Percentiles rank a stretch among this genome's conserved stretches.
These are phyloP conservation scores for Eremochloa ophiuroides DNA, from an alignment of 176 grass and related monocot genomes.

Conservation along the genomic window DNA sequence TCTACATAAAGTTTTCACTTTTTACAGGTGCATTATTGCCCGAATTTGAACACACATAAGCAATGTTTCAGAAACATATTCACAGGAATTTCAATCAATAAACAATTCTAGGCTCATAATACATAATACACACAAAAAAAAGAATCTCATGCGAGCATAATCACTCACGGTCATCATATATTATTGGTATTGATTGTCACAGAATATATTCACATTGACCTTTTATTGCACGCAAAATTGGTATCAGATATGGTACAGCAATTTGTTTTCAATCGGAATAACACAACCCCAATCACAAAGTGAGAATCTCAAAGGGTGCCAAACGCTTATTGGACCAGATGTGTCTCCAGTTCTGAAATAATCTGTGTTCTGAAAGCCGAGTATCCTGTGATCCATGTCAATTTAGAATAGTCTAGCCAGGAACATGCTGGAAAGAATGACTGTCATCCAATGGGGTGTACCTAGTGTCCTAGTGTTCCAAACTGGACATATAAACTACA, in stretches of 20 bases:
- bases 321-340: neutral
- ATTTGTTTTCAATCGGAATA: neutral
- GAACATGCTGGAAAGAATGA: neutral
- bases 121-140: neutral
- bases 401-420: neutral
- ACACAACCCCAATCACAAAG: neutral
- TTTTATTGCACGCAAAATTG: neutral
- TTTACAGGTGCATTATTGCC: neutral
- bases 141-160: neutral
- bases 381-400: neutral
- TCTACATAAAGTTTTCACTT: slow-evolving; percentile 1
- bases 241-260: neutral
- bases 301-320: neutral
- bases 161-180: neutral
- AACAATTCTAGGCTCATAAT: neutral
- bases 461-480: neutral
- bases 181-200: neutral
- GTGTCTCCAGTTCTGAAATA: neutral
- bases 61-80: neutral
- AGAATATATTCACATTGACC: slow-evolving; percentile 17
- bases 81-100: neutral
- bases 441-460: neutral
- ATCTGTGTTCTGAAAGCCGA: slow-evolving; percentile 6
- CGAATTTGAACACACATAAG: neutral
- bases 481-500: neutral